A percentile compares a stretch with the other conserved stretches of the same genome.
These are phyloP conservation scores for Penicillium cinerascens DNA, from an alignment of 495 filamentous ascomycete species.

Conservation along the genomic window DNA sequence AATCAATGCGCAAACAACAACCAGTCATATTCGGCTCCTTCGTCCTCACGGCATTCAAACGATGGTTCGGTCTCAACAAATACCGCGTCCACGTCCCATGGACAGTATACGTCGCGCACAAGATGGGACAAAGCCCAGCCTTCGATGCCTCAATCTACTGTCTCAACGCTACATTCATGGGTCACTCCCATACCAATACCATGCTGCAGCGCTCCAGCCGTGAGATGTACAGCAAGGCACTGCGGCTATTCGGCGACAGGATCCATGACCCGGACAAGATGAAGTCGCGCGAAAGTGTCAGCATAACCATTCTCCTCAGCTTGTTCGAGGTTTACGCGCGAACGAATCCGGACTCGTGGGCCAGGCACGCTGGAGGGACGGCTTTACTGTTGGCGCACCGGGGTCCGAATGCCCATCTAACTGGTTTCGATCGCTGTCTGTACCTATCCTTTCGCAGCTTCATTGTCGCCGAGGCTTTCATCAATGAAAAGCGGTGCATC, in stretches of 20 bases:
- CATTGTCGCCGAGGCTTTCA: slow-evolving; percentile 25
- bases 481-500: slow-evolving; percentile 21
- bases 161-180: slow-evolving; percentile 21
- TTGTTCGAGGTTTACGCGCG: slow-evolving; percentile 31
- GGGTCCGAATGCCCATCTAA: slow-evolving; percentile 23
- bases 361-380: slow-evolving; percentile 31
- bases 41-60: slow-evolving; percentile 21
- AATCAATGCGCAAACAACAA: slow-evolving; percentile 21
- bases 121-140: slow-evolving; percentile 18
- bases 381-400: slow-evolving; percentile 28
- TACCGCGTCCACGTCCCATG: slow-evolving; percentile 24
- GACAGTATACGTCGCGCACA: slow-evolving; percentile 20
- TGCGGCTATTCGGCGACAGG: slow-evolving; percentile 24
- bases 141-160: slow-evolving; percentile 21
- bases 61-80: slow-evolving; percentile 23
- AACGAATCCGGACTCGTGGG: slow-evolving; percentile 28
- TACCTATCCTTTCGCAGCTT: slow-evolving; percentile 31
- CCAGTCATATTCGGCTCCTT: slow-evolving; percentile 24
- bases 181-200: slow-evolving; percentile 9
- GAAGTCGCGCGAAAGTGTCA: slow-evolving; percentile 23
- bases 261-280: slow-evolving; percentile 19
- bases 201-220: slow-evolving; percentile 19
- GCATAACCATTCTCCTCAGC: slow-evolving; percentile 26
- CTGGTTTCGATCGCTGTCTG: slow-evolving; percentile 25
- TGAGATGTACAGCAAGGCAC: slow-evolving; percentile 31